Conservation (phyloP, 176 grass and related monocot genomes). For the Coix lacrymajobi region DNA sequence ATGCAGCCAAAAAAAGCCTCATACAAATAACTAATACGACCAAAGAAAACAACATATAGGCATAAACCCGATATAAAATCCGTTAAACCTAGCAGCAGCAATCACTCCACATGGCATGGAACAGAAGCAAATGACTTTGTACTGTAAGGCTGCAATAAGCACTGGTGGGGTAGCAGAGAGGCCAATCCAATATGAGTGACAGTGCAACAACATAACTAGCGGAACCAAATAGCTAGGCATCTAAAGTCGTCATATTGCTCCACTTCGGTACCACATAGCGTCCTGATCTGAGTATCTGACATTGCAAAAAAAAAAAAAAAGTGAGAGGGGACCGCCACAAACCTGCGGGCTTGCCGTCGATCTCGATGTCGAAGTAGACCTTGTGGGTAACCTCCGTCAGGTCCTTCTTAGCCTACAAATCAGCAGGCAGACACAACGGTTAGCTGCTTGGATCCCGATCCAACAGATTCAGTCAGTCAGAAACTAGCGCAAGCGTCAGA, state of each 20-base stretch:
- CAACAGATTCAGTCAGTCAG: constrained; percentile 8
- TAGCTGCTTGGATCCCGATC: neutral
- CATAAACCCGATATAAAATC: neutral
- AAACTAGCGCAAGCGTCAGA: neutral
- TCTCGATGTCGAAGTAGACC: constrained; percentile 92
- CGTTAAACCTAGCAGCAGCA: neutral
- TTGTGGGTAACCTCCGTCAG: constrained; percentile 87
- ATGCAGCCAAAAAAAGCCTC: too few species aligned
- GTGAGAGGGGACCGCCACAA: neutral
- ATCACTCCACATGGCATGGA: neutral
- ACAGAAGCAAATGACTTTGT: neutral
- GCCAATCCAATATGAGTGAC: neutral
- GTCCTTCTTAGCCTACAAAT: constrained; percentile 62
- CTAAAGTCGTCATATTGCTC: neutral
- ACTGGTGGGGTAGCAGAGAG: neutral
- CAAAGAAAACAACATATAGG: neutral
- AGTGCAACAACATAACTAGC: neutral
- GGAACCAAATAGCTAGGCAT: neutral
- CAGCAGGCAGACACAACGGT: neutral
- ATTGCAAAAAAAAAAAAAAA: too few species aligned
- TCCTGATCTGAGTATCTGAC: constrained; percentile 3
- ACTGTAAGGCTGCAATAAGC: neutral
- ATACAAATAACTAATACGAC: neutral
- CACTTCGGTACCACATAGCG: neutral
- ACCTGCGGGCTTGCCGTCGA: constrained; percentile 89